Percentiles rank a stretch among this genome's conserved stretches.
Conservation (phyloP, 169 alveolate genomes). For the Hepatocystis sp. region DNA sequence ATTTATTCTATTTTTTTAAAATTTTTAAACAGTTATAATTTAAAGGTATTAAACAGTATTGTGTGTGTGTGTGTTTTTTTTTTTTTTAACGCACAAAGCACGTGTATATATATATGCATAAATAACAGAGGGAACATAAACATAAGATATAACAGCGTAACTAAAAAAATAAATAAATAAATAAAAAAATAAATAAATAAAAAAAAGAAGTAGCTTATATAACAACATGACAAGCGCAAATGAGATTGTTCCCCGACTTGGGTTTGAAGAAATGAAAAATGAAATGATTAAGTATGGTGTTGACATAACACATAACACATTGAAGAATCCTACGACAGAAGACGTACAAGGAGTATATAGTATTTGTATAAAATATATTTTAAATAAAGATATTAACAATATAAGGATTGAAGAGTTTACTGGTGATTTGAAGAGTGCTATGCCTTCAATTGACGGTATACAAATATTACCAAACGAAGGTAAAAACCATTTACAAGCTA, state of each 20-base stretch:
- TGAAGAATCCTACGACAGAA: conserved; percentile 69
- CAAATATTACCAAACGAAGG: conserved; percentile 71
- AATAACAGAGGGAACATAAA: no score
- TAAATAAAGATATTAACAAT: conserved; percentile 71
- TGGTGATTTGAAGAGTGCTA: conserved; percentile 61
- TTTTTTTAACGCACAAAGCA: no score
- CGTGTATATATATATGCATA: no score
- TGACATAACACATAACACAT: conserved; percentile 38
- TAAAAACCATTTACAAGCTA: conserved; percentile 71
- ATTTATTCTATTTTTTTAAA: no score
- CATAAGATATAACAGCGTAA: no score
- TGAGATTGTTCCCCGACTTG: conserved; percentile 34
- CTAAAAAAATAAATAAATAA: no score
- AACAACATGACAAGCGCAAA: conserved; percentile 19
- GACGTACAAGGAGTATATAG: conserved; percentile 75
- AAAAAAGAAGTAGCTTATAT: no score
- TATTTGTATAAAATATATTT: conserved; percentile 69
- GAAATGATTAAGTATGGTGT: conserved; percentile 75
- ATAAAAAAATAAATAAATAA: no score
- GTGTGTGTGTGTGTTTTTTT: no score
- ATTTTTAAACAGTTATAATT: no score
- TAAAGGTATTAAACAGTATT: no score
- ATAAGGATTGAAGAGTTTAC: conserved; percentile 73
- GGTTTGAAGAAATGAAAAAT: conserved; percentile 50
- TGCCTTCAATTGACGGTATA: conserved; percentile 69